Conservation (phyloP, 192 early-diverging fungal species). For the Backusella morwellensis region DNA sequence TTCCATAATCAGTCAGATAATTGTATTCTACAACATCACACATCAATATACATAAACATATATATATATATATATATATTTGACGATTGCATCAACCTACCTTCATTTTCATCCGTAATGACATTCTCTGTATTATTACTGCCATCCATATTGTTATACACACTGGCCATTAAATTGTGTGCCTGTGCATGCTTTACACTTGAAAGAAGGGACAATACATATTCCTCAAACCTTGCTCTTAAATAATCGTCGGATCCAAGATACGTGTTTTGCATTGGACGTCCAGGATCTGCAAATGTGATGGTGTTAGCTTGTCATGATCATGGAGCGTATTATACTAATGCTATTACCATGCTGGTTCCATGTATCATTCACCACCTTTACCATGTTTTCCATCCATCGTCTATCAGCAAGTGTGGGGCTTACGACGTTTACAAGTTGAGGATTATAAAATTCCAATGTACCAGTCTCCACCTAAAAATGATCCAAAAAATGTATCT, state of each 20-base stretch:
- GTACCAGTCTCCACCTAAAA: slow-evolving; percentile 67
- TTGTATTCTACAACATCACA: slow-evolving; percentile 40
- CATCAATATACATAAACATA: background rate
- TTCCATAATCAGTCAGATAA: slow-evolving; percentile 63
- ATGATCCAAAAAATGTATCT: background rate
- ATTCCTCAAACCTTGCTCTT: slow-evolving; percentile 71
- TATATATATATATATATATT: background rate
- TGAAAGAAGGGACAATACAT: slow-evolving; percentile 64
- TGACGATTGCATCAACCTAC: background rate
- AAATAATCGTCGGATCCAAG: slow-evolving; percentile 79
- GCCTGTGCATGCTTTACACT: slow-evolving; percentile 59
- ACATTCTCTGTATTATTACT: slow-evolving; percentile 23
- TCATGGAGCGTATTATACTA: background rate
- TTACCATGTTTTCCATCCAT: slow-evolving; percentile 79
- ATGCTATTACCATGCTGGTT: slow-evolving; percentile 44
- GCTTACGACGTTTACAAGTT: slow-evolving; percentile 47
- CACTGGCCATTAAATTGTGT: slow-evolving; percentile 28
- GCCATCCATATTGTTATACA: background rate
- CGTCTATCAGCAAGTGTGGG: slow-evolving; percentile 69
- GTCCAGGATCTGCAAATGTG: slow-evolving; percentile 24
- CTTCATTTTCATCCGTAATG: slow-evolving; percentile 33
- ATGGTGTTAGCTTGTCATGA: background rate
- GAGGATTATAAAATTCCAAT: slow-evolving; percentile 65
- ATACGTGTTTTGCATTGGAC: slow-evolving; percentile 59
- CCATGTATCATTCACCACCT: slow-evolving; percentile 59